phyloP scores from a whole-genome alignment of 495 filamentous ascomycete species.

The Penicillium goetzii region DNA sequence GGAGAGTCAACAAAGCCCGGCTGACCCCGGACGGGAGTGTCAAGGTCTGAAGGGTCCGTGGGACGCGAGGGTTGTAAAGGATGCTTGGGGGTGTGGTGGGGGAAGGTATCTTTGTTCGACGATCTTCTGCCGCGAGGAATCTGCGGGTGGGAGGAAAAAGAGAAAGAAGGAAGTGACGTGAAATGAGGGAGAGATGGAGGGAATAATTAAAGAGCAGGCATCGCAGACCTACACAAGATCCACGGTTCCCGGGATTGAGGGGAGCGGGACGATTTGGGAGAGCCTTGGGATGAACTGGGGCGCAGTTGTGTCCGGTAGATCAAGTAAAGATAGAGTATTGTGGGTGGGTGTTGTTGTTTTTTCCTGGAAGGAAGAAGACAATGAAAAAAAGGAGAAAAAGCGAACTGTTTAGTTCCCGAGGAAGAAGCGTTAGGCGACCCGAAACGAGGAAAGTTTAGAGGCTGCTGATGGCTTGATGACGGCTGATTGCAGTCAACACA shows the following conservation, averaged over 20 bases:
- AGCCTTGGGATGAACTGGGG: slow-evolving; percentile 12
- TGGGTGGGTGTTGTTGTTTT: not conserved
- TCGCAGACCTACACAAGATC: slow-evolving; percentile 18
- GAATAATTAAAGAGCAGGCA: slow-evolving; percentile 11
- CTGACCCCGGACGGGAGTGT: not conserved
- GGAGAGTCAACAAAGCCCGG: not conserved
- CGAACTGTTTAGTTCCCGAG: not conserved
- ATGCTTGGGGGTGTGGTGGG: not conserved
- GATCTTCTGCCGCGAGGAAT: slow-evolving; percentile 3
- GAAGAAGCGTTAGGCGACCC: not conserved
- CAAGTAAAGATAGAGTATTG: not conserved
- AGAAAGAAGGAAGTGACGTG: not conserved
- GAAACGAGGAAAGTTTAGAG: slow-evolving; percentile 5
- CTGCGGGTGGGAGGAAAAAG: not conserved
- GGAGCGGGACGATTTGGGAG: not conserved
- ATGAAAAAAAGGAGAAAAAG: not conserved
- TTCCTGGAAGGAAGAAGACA: not conserved
- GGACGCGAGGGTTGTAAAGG: not conserved
- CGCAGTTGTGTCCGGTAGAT: slow-evolving; percentile 20
- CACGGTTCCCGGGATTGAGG: slow-evolving; percentile 30
- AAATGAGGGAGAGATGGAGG: not conserved
- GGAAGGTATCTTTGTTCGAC: not conserved
- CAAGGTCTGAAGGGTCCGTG: not conserved
- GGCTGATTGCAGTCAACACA: slow-evolving; percentile 21
- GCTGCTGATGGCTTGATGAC: slow-evolving; percentile 6